Conservation (phyloP, 2,329 filamentous ascomycete species). For the Cryphonectria japonica region DNA sequence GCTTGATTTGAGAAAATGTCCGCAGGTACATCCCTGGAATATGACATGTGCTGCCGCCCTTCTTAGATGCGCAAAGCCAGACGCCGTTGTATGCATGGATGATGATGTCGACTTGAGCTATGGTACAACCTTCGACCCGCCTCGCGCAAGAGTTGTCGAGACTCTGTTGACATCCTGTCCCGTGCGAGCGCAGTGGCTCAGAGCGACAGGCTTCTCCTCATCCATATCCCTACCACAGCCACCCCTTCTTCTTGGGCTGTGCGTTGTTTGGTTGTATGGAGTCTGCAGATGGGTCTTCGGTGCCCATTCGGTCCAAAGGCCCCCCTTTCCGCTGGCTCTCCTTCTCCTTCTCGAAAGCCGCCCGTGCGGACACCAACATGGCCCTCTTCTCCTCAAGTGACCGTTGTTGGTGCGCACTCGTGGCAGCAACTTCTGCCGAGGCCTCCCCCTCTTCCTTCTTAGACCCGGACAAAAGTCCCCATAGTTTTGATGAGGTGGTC, state of each 20-base stretch:
- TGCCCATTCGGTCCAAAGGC: constrained; percentile 53
- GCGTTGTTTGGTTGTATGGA: constrained; percentile 32
- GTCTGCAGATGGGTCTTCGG: constrained; percentile 37
- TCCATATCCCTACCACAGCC: constrained; percentile 43
- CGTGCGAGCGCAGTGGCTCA: too few relatives aligned
- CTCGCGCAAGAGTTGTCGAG: neutral
- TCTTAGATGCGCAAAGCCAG: constrained; percentile 31
- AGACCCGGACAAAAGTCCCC: constrained; percentile 37
- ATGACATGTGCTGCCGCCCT: constrained; percentile 28
- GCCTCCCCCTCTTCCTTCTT: constrained; percentile 14
- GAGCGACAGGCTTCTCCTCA: neutral
- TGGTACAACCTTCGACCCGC: constrained; percentile 18
- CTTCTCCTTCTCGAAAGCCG: constrained; percentile 53
- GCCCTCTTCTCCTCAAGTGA: constrained; percentile 40
- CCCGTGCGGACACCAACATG: constrained; percentile 44
- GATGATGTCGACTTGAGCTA: constrained; percentile 20
- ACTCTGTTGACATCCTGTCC: neutral
- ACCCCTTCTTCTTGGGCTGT: constrained; percentile 50
- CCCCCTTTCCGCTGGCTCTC: constrained; percentile 56
- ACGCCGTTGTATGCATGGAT: constrained; percentile 26
- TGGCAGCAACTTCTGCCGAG: constrained; percentile 28
- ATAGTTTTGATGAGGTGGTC: constrained; percentile 30
- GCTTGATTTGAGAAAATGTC: constrained; percentile 17
- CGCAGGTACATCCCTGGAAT: constrained; percentile 9
- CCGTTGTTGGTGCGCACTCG: constrained; percentile 36